Conservation (phyloP, 768 basidiomycete genomes). For the Boletus rubescentipes region DNA sequence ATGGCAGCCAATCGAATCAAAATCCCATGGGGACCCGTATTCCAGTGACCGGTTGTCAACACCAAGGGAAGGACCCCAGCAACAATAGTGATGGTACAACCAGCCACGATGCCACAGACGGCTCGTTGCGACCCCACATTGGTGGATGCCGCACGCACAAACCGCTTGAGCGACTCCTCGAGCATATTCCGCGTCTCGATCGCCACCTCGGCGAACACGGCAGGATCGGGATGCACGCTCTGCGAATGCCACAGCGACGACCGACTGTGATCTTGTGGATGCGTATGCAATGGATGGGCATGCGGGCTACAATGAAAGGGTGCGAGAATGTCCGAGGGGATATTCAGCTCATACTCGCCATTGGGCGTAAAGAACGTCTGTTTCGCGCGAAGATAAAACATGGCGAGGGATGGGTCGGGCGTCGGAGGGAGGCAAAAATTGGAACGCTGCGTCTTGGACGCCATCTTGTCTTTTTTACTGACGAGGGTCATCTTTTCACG, state of each 20-base stretch:
- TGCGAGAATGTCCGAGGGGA: slow-evolving; percentile 63
- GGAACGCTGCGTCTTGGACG: slow-evolving; percentile 35
- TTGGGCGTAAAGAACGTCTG: slow-evolving; percentile 78
- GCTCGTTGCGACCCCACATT: slow-evolving; percentile 69
- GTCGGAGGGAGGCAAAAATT: slow-evolving; percentile 32
- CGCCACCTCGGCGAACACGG: slow-evolving; percentile 58
- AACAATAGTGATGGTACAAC: slow-evolving; percentile 47
- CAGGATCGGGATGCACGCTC: slow-evolving; percentile 59
- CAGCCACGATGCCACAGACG: slow-evolving; percentile 67
- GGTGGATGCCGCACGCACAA: slow-evolving; percentile 66
- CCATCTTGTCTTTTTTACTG: slow-evolving; percentile 43
- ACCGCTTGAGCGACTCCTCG: slow-evolving; percentile 60
- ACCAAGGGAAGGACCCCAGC: slow-evolving; percentile 53
- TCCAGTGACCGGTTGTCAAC: slow-evolving; percentile 43
- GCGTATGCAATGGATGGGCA: slow-evolving; percentile 21
- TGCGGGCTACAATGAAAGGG: slow-evolving; percentile 50
- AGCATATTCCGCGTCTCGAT: slow-evolving; percentile 59
- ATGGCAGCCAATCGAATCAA: slow-evolving; percentile 61
- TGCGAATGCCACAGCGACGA: slow-evolving; percentile 27
- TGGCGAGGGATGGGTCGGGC: slow-evolving; percentile 55
- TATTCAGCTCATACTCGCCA: slow-evolving; percentile 68
- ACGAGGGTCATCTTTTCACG: slow-evolving; percentile 26
- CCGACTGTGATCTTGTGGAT: slow-evolving; percentile 8
- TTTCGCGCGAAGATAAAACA: slow-evolving; percentile 78
- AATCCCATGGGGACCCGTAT: slow-evolving; percentile 33